These are phyloP conservation scores for Dissophora ornata DNA, from an alignment of 192 early-diverging fungal species.

Conservation along the genomic window DNA sequence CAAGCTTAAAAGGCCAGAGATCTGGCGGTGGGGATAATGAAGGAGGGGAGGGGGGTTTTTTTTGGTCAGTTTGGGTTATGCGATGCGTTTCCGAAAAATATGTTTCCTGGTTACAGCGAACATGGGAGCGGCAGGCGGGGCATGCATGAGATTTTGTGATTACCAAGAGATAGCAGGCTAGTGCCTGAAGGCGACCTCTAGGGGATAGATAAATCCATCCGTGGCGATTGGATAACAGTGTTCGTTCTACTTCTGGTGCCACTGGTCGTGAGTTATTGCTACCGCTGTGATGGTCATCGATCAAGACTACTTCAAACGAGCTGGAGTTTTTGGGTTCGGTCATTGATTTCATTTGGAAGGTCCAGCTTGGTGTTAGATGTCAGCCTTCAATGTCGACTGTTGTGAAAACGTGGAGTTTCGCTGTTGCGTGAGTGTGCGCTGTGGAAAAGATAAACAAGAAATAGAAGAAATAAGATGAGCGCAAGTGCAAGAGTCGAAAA, in stretches of 20 bases:
- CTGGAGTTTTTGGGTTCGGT: constrained; percentile 22
- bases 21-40: constrained; percentile 1
- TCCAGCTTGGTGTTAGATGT: background rate
- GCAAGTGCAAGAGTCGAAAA: too few species aligned
- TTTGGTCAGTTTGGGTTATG: too few species aligned
- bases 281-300: constrained; percentile 14
- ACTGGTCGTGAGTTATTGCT: background rate
- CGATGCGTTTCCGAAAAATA: too few species aligned
- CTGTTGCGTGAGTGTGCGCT: too few species aligned
- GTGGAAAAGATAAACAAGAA: too few species aligned
- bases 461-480: too few species aligned
- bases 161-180: constrained; percentile 38
- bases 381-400: too few species aligned
- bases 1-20: constrained; percentile 25
- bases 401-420: too few species aligned
- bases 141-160: too few species aligned
- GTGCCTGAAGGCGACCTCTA: constrained; percentile 18
- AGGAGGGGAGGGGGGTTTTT: background rate
- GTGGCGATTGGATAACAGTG: background rate
- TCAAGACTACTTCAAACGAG: constrained; percentile 35
- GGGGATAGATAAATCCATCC: background rate
- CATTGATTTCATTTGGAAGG: constrained; percentile 3
- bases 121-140: too few species aligned
- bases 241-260: background rate
- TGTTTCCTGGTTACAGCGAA: too few species aligned